Evolutionary conservation across 2,329 filamentous ascomycete species (phyloP), one percentile per base, ranked within the genome.

Genomic region (Claviceps monticola): DNA sequence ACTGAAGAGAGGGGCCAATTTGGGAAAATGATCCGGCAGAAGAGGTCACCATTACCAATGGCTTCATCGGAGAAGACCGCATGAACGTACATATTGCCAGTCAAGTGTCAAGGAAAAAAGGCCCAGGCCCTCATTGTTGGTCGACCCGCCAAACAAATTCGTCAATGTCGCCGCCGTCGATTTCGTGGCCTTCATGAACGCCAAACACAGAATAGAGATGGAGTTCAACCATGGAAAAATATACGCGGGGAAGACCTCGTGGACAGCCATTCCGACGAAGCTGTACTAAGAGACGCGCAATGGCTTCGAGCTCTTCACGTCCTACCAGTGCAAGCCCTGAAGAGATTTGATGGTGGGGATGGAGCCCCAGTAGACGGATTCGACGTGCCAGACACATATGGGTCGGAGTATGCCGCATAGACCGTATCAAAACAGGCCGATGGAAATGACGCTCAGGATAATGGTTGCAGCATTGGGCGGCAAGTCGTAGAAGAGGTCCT

Each of bases 161-260:
- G 45, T 51, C 13, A 53, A 46, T 2, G 43, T 37, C 9, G 29
- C 19, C 3, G 49, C 49, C 49, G 44, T 53, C 2, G 14, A 16
- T 13, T 23, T 41, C 2, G 45, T 45, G 9, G 48, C 49, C 16
- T 11, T 67, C 69, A 75, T 74, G 0, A 75, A 61, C 1, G 75
- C 76, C 14, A 79, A 58, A 54, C 76, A 79, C 45, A 74, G 73
- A 8, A 79, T 70, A 0, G 75, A 79, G 14, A 79, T 63, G 0
- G 72, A 74, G 58, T 77, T 78, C 9, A 79, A 68, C 72, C 73
- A 78, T 0, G 75, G 73, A 49, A 69, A 75, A 41, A 79, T 74
- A 52, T 79, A 79, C 2, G 74, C 74, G 0, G 76, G 75, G 34
- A 79, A 69, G 54, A 74, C 70, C 56, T 79, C 75, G 54, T 74